Base-by-base conservation (phyloP, 2,329 filamentous ascomycete genomes). In the Pezicula neosporulosa region DNA sequence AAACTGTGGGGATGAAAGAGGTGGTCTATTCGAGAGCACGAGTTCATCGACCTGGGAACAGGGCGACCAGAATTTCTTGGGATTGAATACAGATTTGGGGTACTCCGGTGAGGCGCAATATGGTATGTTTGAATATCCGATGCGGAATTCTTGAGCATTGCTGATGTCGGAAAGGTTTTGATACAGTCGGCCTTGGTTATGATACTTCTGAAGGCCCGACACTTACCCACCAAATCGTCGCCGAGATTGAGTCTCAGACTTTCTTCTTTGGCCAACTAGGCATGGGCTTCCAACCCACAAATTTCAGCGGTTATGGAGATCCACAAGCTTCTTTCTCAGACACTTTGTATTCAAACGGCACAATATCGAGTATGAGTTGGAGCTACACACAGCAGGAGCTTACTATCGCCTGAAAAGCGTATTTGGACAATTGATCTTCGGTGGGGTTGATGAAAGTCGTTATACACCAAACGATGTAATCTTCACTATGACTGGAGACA, bases 381-480 rank as follows among this genome's bases (percentile, higher is more conserved):
- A 70, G 69, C 49, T 72, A 73, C 54, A 73, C 54, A 73, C 70
- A 6, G 70, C 70, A 12, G 70, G 70, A 7, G 70, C 70, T 15
- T 65, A 61, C 39, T 73, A 73, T 45, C 68, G 69, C 3, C 49
- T 55, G 39, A 59, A 53, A 51, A 39, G 69, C 60, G 65, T 43
- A 50, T 71, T 69, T 50, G 70, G 69, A 12, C 68, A 70, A 36
- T 53, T 73, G 21, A 70, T 72, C n/a, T 68, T 73, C 43, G 68
- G 66, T 9, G 71, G 71, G 2, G 72, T 72, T 51, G 70, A 73
- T 49, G 63, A 64, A 0, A 70, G 68, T 1, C 64, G 67, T n/a
- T 72, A 72, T 56, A 57, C 50, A 2, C 63, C 66, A 18, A 72
- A 71, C 56, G 50, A 63, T 7, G 66, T 66, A 4, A 62, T 63